These are phyloP conservation scores for Fusarium humuli DNA, from an alignment of 2,329 filamentous ascomycete genomes.

Conservation along the genomic window DNA sequence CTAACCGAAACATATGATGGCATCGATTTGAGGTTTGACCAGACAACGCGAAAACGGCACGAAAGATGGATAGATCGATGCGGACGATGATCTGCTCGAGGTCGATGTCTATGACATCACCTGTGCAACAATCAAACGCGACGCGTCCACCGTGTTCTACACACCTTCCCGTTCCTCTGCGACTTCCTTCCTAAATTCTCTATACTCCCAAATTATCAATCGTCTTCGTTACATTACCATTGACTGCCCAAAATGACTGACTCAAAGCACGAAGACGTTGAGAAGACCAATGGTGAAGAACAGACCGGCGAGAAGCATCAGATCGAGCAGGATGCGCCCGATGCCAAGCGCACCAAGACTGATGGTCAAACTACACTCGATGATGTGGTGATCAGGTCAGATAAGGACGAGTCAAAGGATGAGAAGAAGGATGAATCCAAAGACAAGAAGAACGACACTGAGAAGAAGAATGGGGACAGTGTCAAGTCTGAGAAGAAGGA, in stretches of 20 bases:
- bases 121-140: slow-evolving; percentile 26
- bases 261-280: slow-evolving; percentile 8
- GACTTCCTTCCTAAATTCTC: neutral
- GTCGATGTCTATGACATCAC: slow-evolving; percentile 45
- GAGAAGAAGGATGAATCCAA: neutral
- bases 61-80: neutral
- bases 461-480: slow-evolving; percentile 14
- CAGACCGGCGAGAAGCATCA: slow-evolving; percentile 47
- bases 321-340: slow-evolving; percentile 43
- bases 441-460: slow-evolving; percentile 4
- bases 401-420: neutral
- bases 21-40: slow-evolving; percentile 10
- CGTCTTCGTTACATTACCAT: neutral
- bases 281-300: slow-evolving; percentile 20
- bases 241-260: slow-evolving; percentile 28
- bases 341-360: slow-evolving; percentile 46
- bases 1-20: slow-evolving; percentile 4
- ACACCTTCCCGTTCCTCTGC: neutral
- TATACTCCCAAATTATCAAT: neutral
- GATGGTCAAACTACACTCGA: slow-evolving; percentile 42
- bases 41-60: slow-evolving; percentile 25
- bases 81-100: neutral
- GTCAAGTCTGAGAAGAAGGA: slow-evolving; percentile 11
- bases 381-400: slow-evolving; percentile 22
- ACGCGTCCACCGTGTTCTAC: slow-evolving; percentile 19